phyloP scores from a whole-genome alignment of 257 asterid genomes.

The Eustoma russellianum region DNA sequence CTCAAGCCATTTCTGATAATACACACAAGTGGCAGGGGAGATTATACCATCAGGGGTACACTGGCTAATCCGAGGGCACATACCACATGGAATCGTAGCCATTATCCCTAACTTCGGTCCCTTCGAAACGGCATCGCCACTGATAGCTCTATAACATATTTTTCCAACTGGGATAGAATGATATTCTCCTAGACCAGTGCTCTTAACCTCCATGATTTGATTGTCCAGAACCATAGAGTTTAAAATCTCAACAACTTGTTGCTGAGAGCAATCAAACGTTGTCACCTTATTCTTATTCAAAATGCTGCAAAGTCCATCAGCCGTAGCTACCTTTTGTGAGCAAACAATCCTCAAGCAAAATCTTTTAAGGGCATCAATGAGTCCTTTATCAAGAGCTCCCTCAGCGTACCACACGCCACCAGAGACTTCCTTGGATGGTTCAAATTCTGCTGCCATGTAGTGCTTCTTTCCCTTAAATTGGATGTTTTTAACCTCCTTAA shows the following conservation, averaged over 20 bases:
- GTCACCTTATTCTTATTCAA: constrained; percentile 12
- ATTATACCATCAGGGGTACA: constrained; percentile 60
- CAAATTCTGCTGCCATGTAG: constrained; percentile 52
- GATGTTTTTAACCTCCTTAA: constrained; percentile 44
- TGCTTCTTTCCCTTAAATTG: constrained; percentile 29
- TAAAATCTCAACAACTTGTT: constrained; percentile 37
- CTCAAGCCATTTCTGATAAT: constrained; percentile 52
- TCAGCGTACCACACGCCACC: constrained; percentile 58
- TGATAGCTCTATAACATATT: constrained; percentile 37
- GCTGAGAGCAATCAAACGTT: constrained; percentile 20
- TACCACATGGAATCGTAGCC: constrained; percentile 72
- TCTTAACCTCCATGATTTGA: constrained; percentile 57
- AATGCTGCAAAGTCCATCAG: constrained; percentile 25
- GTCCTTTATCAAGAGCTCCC: constrained; percentile 41
- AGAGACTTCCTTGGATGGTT: constrained; percentile 52
- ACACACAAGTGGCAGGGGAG: constrained; percentile 57
- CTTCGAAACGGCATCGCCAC: constrained; percentile 16
- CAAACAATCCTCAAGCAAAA: constrained; percentile 20
- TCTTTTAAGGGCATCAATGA: constrained; percentile 18
- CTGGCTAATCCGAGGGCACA: constrained; percentile 43
- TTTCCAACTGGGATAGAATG: constrained; percentile 41
- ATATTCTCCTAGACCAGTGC: constrained; percentile 63
- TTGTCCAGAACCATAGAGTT: constrained; percentile 46
- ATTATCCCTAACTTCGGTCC: constrained; percentile 33
- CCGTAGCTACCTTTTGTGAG: constrained; percentile 31